phyloP scores from a whole-genome alignment of 2,329 filamentous ascomycete species.

The Incumbomyces delicatus region DNA sequence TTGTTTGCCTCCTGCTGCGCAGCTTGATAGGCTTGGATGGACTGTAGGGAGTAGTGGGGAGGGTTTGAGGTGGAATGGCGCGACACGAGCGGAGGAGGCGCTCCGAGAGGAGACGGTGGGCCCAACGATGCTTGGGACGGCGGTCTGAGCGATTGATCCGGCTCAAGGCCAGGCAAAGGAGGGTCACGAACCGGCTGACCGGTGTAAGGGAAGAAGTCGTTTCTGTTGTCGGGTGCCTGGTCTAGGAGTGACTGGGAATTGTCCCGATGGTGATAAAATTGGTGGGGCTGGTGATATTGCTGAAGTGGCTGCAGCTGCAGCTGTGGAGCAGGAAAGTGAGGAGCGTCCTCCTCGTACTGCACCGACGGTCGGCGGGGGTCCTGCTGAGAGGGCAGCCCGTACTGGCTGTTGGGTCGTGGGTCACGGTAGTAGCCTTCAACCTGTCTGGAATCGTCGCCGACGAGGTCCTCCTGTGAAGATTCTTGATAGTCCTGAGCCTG shows the following conservation, averaged over 20 bases:
- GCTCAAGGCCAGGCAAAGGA: slow-evolving; percentile 25
- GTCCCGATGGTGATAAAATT: slow-evolving; percentile 3
- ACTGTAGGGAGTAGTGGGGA: slow-evolving; percentile 17
- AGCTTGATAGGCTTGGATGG: slow-evolving; percentile 7
- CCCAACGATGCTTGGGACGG: slow-evolving; percentile 28
- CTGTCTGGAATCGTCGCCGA: not conserved
- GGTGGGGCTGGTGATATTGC: slow-evolving; percentile 17
- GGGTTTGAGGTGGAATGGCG: slow-evolving; percentile 14
- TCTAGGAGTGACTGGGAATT: slow-evolving; percentile 1
- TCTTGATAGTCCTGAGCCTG: not conserved
- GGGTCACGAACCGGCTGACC: slow-evolving; percentile 32
- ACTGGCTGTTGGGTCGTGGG: slow-evolving; percentile 8
- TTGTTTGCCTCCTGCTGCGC: slow-evolving; percentile 16
- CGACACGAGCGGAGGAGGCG: slow-evolving; percentile 14
- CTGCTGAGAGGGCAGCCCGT: slow-evolving; percentile 12
- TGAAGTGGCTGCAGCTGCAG: slow-evolving; percentile 10
- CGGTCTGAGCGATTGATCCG: slow-evolving; percentile 23
- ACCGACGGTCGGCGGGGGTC: slow-evolving; percentile 11
- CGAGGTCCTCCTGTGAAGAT: slow-evolving; percentile 3
- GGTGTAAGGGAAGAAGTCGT: not conserved
- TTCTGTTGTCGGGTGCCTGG: not conserved
- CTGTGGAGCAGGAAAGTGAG: slow-evolving; percentile 13
- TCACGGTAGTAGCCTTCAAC: slow-evolving; percentile 2
- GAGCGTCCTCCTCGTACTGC: slow-evolving; percentile 19
- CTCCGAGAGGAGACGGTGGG: slow-evolving; percentile 26